Conservation (phyloP, 306 rosid species). For the Cajanus cajan region DNA sequence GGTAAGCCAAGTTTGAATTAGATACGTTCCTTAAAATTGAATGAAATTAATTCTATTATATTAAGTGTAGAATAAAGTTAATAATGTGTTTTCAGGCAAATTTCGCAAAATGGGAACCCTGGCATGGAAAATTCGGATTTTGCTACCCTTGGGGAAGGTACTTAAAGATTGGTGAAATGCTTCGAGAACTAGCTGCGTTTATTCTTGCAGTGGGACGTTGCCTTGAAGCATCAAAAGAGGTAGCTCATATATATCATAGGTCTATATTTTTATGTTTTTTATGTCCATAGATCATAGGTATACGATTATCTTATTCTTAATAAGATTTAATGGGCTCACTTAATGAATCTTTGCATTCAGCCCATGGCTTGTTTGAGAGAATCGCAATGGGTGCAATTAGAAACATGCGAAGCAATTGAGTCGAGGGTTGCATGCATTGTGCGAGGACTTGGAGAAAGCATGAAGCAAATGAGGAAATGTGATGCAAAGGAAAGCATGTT, state of each 20-base stretch:
- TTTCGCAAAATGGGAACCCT: conserved; percentile 96
- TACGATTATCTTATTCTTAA: no score
- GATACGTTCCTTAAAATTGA: background rate
- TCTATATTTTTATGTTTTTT: background rate
- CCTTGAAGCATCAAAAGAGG: conserved; percentile 69
- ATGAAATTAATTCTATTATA: background rate
- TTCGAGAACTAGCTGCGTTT: conserved; percentile 67
- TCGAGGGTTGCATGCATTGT: conserved; percentile 44
- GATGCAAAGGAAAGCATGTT: conserved; percentile 32
- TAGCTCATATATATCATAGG: background rate
- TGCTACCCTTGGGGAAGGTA: conserved; percentile 82
- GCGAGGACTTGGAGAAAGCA: conserved; percentile 69
- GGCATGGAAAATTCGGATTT: conserved; percentile 94
- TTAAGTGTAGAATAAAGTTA: background rate
- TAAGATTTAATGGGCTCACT: background rate
- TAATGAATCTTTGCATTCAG: conserved; percentile 17
- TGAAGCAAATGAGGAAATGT: conserved; percentile 56
- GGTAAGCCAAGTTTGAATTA: conserved; percentile 36
- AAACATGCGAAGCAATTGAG: conserved; percentile 54
- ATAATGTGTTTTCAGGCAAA: conserved; percentile 46
- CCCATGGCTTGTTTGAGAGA: conserved; percentile 35
- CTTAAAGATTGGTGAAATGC: conserved; percentile 63
- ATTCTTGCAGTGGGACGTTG: conserved; percentile 49
- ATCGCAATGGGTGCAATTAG: conserved; percentile 29
- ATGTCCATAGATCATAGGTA: no score